A percentile compares a stretch with the other conserved stretches of the same genome.
These are phyloP conservation scores for Vitis vinifera DNA, from an alignment of 164 flowering plant genomes.

Conservation along the genomic window ASM3070453v1 NC_081822.1:28319501-28320000, in stretches of 20 bases:
- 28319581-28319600: conserved; percentile 23
- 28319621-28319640: conserved; percentile 53
- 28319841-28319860: background rate
- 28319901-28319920: background rate
- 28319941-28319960: conserved; percentile 29
- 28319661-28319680: conserved; percentile 32
- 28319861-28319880: no score
- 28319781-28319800: conserved; percentile 43
- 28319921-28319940: conserved; percentile 33
- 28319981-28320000: no score
- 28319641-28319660: conserved; percentile 44
- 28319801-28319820: conserved; percentile 31
- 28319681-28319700: conserved; percentile 39
- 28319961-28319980: conserved; percentile 2
- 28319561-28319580: conserved; percentile 12
- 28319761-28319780: conserved; percentile 29
- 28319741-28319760: conserved; percentile 31
- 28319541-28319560: conserved; percentile 26
- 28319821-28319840: conserved; percentile 36
- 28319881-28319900: no score
- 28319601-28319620: conserved; percentile 38
- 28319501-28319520: conserved; percentile 27
- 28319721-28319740: conserved; percentile 32
- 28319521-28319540: conserved; percentile 40
- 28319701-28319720: conserved; percentile 40